These are phyloP conservation scores for Edaphochlamys debaryana DNA, from an alignment of 139 green algal species.

Conservation along the genomic window DNA sequence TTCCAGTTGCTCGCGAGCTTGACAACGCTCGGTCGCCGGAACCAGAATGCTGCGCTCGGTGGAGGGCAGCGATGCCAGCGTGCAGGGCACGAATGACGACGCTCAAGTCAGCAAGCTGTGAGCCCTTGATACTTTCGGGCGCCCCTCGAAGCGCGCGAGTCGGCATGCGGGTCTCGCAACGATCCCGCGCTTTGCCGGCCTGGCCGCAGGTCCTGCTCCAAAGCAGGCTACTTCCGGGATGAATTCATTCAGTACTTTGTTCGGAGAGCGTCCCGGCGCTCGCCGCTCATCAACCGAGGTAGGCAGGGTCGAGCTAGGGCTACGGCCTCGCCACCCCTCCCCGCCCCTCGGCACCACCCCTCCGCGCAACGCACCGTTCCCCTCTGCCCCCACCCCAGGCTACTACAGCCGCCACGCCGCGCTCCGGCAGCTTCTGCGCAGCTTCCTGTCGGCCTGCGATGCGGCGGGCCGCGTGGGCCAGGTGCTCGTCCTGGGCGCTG, in stretches of 20 bases:
- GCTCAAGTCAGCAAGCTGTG: slow-evolving; percentile 90
- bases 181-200: too few species aligned
- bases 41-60: slow-evolving; percentile 7
- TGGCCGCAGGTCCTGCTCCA: slow-evolving; percentile 73
- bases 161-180: too few species aligned
- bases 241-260: slow-evolving; percentile 88
- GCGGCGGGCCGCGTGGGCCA: slow-evolving; percentile 68
- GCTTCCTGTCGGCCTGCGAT: slow-evolving; percentile 64
- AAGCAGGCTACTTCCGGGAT: slow-evolving; percentile 87
- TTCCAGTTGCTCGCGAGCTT: too few species aligned
- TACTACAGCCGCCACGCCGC: slow-evolving; percentile 82
- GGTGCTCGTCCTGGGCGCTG: slow-evolving; percentile 84
- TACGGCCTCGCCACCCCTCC: too few species aligned
- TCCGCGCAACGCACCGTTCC: too few species aligned
- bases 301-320: too few species aligned
- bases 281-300: slow-evolving; percentile 91
- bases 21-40: too few species aligned
- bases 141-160: too few species aligned
- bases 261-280: slow-evolving; percentile 56
- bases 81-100: slow-evolving; percentile 90
- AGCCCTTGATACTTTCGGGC: too few species aligned
- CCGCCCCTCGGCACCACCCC: too few species aligned
- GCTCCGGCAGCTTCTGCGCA: slow-evolving; percentile 65
- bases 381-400: too few species aligned
- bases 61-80: slow-evolving; percentile 58